phyloP scores from a whole-genome alignment of 2,329 filamentous ascomycete genomes.

The Acephala macrosclerotiorum region DNA sequence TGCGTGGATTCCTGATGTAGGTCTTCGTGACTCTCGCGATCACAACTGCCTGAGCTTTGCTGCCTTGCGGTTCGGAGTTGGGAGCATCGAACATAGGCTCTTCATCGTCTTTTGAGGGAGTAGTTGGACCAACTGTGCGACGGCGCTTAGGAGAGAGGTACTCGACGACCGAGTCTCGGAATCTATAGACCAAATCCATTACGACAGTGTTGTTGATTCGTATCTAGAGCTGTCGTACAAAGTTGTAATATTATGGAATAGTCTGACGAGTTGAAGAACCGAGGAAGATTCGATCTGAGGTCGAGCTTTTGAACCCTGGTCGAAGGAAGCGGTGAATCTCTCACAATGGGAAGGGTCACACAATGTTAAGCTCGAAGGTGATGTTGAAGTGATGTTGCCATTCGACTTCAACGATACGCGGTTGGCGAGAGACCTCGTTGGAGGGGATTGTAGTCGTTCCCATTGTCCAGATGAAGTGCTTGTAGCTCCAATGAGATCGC shows the following conservation, averaged over 20 bases:
- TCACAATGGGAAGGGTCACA: neutral
- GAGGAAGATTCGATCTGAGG: neutral
- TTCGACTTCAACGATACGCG: neutral
- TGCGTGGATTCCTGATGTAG: constrained; percentile 35
- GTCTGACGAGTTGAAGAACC: neutral
- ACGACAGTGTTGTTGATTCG: neutral
- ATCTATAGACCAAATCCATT: constrained; percentile 40
- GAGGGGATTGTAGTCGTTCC: neutral
- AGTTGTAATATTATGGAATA: neutral
- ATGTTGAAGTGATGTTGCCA: neutral
- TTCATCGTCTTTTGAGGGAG: constrained; percentile 21
- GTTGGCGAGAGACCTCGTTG: neutral
- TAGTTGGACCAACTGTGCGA: constrained; percentile 39
- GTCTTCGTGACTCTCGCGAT: neutral
- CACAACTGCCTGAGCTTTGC: constrained; percentile 22
- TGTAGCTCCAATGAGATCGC: constrained; percentile 10
- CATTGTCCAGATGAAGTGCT: constrained; percentile 14
- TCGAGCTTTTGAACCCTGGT: constrained; percentile 3
- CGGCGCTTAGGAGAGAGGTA: constrained; percentile 44
- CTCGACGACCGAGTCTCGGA: constrained; percentile 40
- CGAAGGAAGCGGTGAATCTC: constrained; percentile 1
- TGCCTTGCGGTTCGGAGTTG: constrained; percentile 31
- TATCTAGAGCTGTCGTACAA: neutral
- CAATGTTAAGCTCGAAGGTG: constrained; percentile 11
- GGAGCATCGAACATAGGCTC: constrained; percentile 29